Evolutionary conservation across 2,329 filamentous ascomycete species (phyloP), one percentile per base, ranked within the genome.

Genomic region (Pseudogymnoascus sp.): DNA sequence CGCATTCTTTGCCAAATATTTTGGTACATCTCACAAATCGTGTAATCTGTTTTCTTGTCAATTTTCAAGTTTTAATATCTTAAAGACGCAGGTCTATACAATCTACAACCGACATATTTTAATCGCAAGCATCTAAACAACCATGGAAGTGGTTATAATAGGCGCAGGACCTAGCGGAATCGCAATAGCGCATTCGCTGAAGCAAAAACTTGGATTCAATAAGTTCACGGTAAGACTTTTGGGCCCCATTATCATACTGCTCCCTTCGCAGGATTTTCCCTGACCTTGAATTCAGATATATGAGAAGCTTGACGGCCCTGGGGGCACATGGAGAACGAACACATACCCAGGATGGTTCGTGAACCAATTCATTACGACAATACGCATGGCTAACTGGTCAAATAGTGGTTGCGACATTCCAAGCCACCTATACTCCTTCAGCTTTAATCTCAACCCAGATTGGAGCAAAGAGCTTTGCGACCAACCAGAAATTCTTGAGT

Each of bases 391-490:
- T 62, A 68, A 50, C 22, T 28, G 2, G 1, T 4, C 6, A 26
- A 50, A 7, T 28, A 50, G 70, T 59, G 69, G 70, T 38, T 70
- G 66, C 43, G 69, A 75, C 67, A 66, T 77, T n/a, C 68, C 70
- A 11, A 72, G 72, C 0, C 75, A 77, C 66, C 71, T 78, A 2
- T 79, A 78, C 62, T 78, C 76, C 0, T 78, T 76, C 69, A 76
- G 74, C 38, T 78, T 78, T 67, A 75, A 73, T 16, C 67, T 73
- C 10, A 78, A 78, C 28, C 75, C 75, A 0, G 65, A 77, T 53
- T 78, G 76, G 75, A 72, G 72, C 10, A 70, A 73, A 61, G 69
- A 73, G 61, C 71, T 74, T 24, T 72, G 70, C 37, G 43, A 41
- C 24, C 33, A 63, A 4, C 26, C 43, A 22, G 35, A 64, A 26